Percentiles rank a stretch among this genome's conserved stretches.
These are phyloP conservation scores for Grosmannia penicillata DNA, from an alignment of 2,329 filamentous ascomycete genomes.

Conservation along the genomic window DNA sequence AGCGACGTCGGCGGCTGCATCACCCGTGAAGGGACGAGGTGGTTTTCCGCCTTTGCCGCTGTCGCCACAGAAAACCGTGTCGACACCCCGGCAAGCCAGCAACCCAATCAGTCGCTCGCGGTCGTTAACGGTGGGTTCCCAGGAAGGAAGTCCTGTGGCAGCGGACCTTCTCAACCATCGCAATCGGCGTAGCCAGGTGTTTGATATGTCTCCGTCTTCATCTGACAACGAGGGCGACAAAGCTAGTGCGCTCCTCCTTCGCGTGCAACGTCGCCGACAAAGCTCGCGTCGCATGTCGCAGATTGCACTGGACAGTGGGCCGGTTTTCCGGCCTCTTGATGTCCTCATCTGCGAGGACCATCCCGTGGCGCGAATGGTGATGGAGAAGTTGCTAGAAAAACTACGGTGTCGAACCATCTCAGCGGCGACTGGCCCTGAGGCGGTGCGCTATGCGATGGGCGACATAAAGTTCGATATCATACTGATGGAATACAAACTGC, in stretches of 20 bases:
- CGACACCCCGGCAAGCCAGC: constrained; percentile 46
- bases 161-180: constrained; percentile 61
- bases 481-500: constrained; percentile 92
- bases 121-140: constrained; percentile 85
- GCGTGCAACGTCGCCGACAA: constrained; percentile 86
- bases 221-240: constrained; percentile 95
- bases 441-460: constrained; percentile 83
- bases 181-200: constrained; percentile 84
- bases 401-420: constrained; percentile 87
- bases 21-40: constrained; percentile 39
- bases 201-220: constrained; percentile 92
- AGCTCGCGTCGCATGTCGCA: constrained; percentile 90
- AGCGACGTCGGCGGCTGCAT: constrained; percentile 32
- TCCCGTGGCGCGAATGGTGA: constrained; percentile 92
- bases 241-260: constrained; percentile 61
- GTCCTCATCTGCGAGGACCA: constrained; percentile 96
- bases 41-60: constrained; percentile 31
- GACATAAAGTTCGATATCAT: constrained; percentile 99
- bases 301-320: constrained; percentile 64
- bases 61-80: constrained; percentile 48
- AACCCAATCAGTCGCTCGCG: constrained; percentile 56
- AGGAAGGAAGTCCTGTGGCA: constrained; percentile 68
- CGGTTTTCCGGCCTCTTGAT: constrained; percentile 79
- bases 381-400: constrained; percentile 95
- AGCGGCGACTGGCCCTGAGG: constrained; percentile 78